A percentile compares a stretch with the other conserved stretches of the same genome.
Evolutionary conservation across 164 flowering plant genomes (phyloP).

Genomic region (Paratinospora sagittata): DNA sequence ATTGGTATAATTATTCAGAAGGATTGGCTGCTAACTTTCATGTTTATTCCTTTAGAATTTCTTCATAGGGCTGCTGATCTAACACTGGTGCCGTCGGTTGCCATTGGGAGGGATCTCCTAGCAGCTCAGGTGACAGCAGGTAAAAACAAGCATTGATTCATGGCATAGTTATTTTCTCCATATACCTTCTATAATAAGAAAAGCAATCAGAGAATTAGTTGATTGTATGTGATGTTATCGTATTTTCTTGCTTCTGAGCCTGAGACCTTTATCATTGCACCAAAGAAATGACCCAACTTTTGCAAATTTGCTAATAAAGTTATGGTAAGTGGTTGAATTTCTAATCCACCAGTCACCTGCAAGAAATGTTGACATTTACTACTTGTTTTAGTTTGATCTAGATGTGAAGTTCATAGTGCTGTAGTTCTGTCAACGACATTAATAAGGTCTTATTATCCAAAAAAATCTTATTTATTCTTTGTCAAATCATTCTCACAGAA

Average conservation of each 20-base stretch:
- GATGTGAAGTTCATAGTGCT: not conserved
- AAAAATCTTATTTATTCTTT: not conserved
- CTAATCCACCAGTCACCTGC: not conserved
- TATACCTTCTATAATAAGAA: not conserved
- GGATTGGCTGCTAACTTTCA: slow-evolving; percentile 3
- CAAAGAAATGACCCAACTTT: too few relatives aligned
- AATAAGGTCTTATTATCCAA: not conserved
- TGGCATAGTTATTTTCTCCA: not conserved
- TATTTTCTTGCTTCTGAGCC: not conserved
- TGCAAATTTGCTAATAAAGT: too few relatives aligned
- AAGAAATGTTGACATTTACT: not conserved
- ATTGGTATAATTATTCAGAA: slow-evolving; percentile 2
- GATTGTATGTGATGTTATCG: not conserved
- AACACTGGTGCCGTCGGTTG: slow-evolving; percentile 93
- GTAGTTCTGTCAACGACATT: not conserved
- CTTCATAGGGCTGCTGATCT: slow-evolving; percentile 98
- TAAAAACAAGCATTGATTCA: slow-evolving; percentile 18
- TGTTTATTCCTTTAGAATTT: slow-evolving; percentile 49
- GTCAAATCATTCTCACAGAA: not conserved
- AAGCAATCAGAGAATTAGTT: not conserved
- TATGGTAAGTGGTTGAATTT: too few relatives aligned
- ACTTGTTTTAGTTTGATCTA: not conserved
- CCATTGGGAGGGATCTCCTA: slow-evolving; percentile 72
- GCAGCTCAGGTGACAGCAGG: slow-evolving; percentile 78
- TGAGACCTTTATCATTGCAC: too few relatives aligned